Conservation (phyloP, 2,329 filamentous ascomycete species). For the Aspergillus quadricinctus region DNA sequence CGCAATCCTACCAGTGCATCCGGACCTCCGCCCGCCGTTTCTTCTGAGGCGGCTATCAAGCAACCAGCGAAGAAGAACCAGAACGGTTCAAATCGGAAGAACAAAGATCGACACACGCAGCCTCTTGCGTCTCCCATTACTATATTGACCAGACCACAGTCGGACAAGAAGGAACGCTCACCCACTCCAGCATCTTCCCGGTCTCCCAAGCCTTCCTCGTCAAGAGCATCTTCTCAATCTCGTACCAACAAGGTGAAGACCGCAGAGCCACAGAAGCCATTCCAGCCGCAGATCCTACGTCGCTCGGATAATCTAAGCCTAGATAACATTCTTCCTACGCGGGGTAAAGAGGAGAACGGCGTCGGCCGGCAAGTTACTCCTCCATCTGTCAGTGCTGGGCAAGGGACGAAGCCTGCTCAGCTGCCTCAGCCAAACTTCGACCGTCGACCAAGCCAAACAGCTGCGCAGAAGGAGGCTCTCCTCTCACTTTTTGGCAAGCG, state of each 20-base stretch:
- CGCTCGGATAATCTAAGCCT: constrained; percentile 42
- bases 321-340: constrained; percentile 25
- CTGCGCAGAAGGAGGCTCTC: constrained; percentile 46
- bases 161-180: constrained; percentile 24
- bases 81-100: constrained; percentile 20
- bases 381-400: constrained; percentile 4
- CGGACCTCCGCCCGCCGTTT: constrained; percentile 37
- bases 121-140: constrained; percentile 32
- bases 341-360: constrained; percentile 21
- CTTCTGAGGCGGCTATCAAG: constrained; percentile 34
- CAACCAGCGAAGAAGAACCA: constrained; percentile 19
- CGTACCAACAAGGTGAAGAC: constrained; percentile 20
- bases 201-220: constrained; percentile 1
- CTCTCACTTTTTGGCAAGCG: constrained; percentile 62
- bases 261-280: constrained; percentile 40
- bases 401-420: constrained; percentile 14
- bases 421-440: constrained; percentile 23
- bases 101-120: constrained; percentile 18
- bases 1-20: constrained; percentile 38
- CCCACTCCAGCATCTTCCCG: constrained; percentile 3
- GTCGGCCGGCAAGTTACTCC: constrained; percentile 9
- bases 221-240: constrained; percentile 11
- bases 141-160: constrained; percentile 34
- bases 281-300: constrained; percentile 52
- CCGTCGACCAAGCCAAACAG: constrained; percentile 39